These are phyloP conservation scores for Diaporthe humulicola DNA, from an alignment of 2,329 filamentous ascomycete species.

Conservation along the genomic window DNA sequence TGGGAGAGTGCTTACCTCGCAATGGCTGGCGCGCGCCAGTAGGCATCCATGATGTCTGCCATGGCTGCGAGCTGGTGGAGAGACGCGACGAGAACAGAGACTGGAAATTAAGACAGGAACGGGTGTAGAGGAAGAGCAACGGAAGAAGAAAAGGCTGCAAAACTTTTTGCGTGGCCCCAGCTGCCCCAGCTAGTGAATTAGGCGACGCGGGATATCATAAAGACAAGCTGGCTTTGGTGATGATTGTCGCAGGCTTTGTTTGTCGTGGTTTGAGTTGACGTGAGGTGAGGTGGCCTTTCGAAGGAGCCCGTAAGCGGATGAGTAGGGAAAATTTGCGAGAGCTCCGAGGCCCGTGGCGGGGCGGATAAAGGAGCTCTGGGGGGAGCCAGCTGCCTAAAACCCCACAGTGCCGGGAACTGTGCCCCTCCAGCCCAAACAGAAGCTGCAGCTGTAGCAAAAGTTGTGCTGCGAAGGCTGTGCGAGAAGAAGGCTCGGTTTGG, in stretches of 20 bases:
- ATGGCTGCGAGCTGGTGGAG: conserved; percentile 43
- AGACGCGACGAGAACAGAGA: conserved; percentile 3
- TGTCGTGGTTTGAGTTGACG: background rate
- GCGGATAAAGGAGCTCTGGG: conserved; percentile 6
- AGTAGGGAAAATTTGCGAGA: conserved; percentile 37
- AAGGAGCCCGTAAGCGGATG: conserved; percentile 16
- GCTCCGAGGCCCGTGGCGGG: conserved; percentile 26
- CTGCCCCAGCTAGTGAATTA: background rate
- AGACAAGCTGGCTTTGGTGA: conserved; percentile 6
- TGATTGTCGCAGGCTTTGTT: background rate
- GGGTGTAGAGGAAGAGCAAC: background rate
- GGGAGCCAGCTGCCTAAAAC: background rate
- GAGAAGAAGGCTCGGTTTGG: background rate
- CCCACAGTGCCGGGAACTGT: conserved; percentile 14
- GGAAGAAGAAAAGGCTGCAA: conserved; percentile 16
- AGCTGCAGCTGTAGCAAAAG: background rate
- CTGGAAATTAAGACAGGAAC: background rate
- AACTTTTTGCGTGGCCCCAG: conserved; percentile 33
- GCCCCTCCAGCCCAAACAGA: background rate
- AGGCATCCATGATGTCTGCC: conserved; percentile 56
- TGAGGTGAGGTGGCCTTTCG: conserved; percentile 40
- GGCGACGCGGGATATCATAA: background rate
- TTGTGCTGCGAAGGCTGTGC: background rate
- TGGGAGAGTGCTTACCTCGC: conserved; percentile 52
- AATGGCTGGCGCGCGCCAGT: conserved; percentile 57